Base-by-base conservation (phyloP, 2,329 filamentous ascomycete species). In the Emericellopsis atlantica region DNA sequence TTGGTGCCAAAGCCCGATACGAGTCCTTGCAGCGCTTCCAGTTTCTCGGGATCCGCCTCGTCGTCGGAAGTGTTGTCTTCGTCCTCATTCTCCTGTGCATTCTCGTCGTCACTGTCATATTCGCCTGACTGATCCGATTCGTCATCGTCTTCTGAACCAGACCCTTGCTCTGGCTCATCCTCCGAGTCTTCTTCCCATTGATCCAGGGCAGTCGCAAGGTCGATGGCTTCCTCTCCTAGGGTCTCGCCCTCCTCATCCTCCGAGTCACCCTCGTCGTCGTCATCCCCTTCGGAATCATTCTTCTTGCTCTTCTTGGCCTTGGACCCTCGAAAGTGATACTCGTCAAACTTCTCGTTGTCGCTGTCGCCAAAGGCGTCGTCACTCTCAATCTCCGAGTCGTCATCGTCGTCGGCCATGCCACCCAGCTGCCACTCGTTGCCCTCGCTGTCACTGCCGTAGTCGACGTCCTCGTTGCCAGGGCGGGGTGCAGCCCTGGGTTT, bases 321-420 rank as follows among this genome's bases (percentile, higher is more conserved):
- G 51, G 65, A 69, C 10, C 70, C 72, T 1, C 70, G 52, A 45
- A 79, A 78, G 0, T 67, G 53, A 51, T 81, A 93, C 10, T 79
- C 84, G 47, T 87, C 78, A 48, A 94, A 93, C 46, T 72, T 74
- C 55, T 94, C 89, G 53, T 92, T 81, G 53, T 95, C 89, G 51
- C 85, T 92, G 48, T 85, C 81, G 4, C 87, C 85, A 67, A 95
- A 87, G 2, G 90, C 89, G 52, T 93, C 86, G 55, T 80, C 76
- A 50, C 73, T 77, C 48, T 80, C 77, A 40, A 79, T 73, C 44
- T 79, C 76, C 5, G 75, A 79, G 49, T 80, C 76, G 16, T 79
- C 70, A 32, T 79, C 75, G 26, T 72, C 71, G 14, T 65, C 65
- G 18, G 66, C 67, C 6, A 76, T 44, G 10, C 61, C 67, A 22